Percentiles rank a stretch among this genome's conserved stretches.
Evolutionary conservation across 768 basidiomycete species (phyloP).

Genomic region (Leccinum subtestaceum): DNA sequence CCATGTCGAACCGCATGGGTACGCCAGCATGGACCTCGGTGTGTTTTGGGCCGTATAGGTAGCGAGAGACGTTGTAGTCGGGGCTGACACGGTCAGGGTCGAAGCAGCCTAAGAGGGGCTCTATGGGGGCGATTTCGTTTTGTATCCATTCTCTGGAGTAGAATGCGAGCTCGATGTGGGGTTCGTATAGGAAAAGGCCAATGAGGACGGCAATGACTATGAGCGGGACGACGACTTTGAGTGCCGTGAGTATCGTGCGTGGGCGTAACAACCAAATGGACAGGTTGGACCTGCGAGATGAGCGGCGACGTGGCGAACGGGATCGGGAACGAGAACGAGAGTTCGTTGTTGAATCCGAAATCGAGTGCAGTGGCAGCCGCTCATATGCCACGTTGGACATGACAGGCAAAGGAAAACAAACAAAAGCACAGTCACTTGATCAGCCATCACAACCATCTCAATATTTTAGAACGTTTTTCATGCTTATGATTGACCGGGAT

Average conservation of each 20-base stretch:
- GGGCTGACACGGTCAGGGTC: conserved; percentile 55
- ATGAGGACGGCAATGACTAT: conserved; percentile 39
- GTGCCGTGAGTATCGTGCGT: conserved; percentile 36
- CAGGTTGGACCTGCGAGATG: conserved; percentile 27
- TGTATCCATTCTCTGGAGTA: conserved; percentile 76
- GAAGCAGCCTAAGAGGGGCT: conserved; percentile 75
- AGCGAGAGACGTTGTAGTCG: conserved; percentile 63
- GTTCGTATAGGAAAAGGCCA: conserved; percentile 65
- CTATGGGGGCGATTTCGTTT: conserved; percentile 62
- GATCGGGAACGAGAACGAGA: conserved; percentile 23
- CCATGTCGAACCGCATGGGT: conserved; percentile 72
- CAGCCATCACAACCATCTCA: no score
- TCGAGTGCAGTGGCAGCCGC: conserved; percentile 49
- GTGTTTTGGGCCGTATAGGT: conserved; percentile 59
- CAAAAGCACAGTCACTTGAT: no score
- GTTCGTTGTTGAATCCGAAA: conserved; percentile 28
- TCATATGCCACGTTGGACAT: conserved; percentile 46
- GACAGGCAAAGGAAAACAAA: background rate
- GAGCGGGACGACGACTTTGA: conserved; percentile 46
- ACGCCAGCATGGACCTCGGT: conserved; percentile 81
- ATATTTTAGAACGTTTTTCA: no score
- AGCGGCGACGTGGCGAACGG: conserved; percentile 26
- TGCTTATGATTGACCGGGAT: no score
- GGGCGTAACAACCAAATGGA: conserved; percentile 30
- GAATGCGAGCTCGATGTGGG: conserved; percentile 82